These are phyloP conservation scores for Ogataea nakhonphanomensis DNA, from an alignment of 805 yeast species.

Conservation along the genomic window DNA sequence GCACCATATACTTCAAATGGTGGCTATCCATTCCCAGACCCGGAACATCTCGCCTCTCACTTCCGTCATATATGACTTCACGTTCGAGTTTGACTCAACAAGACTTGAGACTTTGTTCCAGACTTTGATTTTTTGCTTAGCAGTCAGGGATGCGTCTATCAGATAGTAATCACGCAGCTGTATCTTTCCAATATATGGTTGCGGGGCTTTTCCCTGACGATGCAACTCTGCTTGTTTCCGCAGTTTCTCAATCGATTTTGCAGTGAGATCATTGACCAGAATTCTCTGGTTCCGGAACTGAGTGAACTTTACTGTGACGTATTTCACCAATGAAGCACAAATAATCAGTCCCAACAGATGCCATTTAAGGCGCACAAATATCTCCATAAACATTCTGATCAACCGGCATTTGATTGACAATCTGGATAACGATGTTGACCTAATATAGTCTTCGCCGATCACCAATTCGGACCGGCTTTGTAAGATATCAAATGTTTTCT, in stretches of 20 bases:
- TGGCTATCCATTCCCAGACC: constrained; percentile 83
- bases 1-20: constrained; percentile 19
- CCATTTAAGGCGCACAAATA: constrained; percentile 22
- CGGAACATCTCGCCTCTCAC: constrained; percentile 83
- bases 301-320: constrained; percentile 4
- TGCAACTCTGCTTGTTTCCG: constrained; percentile 41
- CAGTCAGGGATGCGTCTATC: constrained; percentile 33
- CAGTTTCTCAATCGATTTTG: constrained; percentile 48
- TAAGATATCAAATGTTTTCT: constrained; percentile 19
- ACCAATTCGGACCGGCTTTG: constrained; percentile 19
- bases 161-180: constrained; percentile 69
- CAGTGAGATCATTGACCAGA: constrained; percentile 43
- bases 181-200: constrained; percentile 58
- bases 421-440: constrained; percentile 29
- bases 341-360: constrained; percentile 17
- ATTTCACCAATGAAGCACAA: constrained; percentile 3
- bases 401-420: constrained; percentile 29
- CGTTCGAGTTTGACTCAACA: constrained; percentile 65
- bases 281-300: constrained; percentile 34
- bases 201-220: constrained; percentile 35
- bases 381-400: constrained; percentile 21
- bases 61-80: constrained; percentile 61
- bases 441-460: constrained; percentile 16
- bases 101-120: constrained; percentile 58
- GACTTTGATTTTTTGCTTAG: constrained; percentile 40